These are phyloP conservation scores for Hibiscus trionum DNA, from an alignment of 345 rosid genomes.

Conservation along the genomic window DNA sequence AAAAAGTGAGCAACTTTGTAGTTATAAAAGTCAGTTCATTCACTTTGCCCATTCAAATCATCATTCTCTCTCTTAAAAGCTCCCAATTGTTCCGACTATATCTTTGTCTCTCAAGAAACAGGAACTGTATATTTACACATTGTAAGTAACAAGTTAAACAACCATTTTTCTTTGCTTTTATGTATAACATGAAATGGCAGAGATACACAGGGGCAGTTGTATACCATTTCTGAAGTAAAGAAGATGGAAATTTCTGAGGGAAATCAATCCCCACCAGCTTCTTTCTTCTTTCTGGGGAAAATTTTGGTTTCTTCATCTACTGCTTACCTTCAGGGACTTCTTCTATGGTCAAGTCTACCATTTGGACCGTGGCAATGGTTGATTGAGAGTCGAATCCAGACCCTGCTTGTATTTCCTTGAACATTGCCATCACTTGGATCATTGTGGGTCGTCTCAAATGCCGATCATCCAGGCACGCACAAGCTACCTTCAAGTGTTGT, in stretches of 20 bases:
- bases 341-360: slow-evolving; percentile 73
- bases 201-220: slow-evolving; percentile 10
- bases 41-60: not conserved
- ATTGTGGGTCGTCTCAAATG: slow-evolving; percentile 62
- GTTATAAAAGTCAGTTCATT: not conserved
- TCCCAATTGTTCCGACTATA: not conserved
- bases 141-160: slow-evolving; percentile 22
- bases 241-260: slow-evolving; percentile 24
- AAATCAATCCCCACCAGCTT: slow-evolving; percentile 17
- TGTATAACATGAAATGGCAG: slow-evolving; percentile 37
- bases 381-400: slow-evolving; percentile 67
- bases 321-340: slow-evolving; percentile 65
- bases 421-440: slow-evolving; percentile 71
- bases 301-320: slow-evolving; percentile 1
- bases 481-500: slow-evolving; percentile 63
- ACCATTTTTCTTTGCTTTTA: slow-evolving; percentile 13
- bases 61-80: no score
- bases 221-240: slow-evolving; percentile 15
- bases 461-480: slow-evolving; percentile 80
- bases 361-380: slow-evolving; percentile 46
- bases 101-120: no score
- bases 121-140: slow-evolving; percentile 36
- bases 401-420: slow-evolving; percentile 76
- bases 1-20: not conserved
- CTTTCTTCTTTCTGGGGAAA: slow-evolving; percentile 19